Conservation (phyloP, 2,329 filamentous ascomycete species). For the Xylariaceae sp. region DNA sequence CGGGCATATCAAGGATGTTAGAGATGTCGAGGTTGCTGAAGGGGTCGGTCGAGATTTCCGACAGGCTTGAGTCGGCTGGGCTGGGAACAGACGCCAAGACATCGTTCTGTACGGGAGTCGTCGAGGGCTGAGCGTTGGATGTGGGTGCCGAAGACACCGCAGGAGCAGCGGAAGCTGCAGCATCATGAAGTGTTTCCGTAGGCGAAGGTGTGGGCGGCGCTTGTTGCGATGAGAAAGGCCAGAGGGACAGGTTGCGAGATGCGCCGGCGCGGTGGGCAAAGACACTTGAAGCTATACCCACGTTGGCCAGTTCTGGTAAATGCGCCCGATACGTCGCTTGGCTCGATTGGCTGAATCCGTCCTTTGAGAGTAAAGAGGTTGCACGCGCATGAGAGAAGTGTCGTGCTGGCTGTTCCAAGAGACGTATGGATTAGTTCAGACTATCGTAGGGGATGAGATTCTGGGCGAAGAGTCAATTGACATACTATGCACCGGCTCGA, state of each 20-base stretch:
- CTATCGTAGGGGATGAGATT: too few species aligned
- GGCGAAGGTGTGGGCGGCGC: slow-evolving; percentile 12
- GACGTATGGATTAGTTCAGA: too few species aligned
- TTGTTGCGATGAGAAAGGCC: slow-evolving; percentile 20
- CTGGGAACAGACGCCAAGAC: slow-evolving; percentile 4
- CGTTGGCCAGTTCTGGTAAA: slow-evolving; percentile 9
- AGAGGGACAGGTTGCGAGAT: slow-evolving; percentile 26
- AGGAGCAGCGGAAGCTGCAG: neutral
- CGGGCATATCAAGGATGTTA: slow-evolving; percentile 58
- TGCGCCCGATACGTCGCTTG: too few species aligned
- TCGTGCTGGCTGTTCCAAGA: slow-evolving; percentile 12
- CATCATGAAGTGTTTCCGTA: neutral
- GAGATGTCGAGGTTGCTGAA: slow-evolving; percentile 29
- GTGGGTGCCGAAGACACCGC: slow-evolving; percentile 1
- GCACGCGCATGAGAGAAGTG: slow-evolving; percentile 20
- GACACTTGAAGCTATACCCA: slow-evolving; percentile 14
- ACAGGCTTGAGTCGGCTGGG: slow-evolving; percentile 4
- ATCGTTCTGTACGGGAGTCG: slow-evolving; percentile 6
- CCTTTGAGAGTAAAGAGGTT: slow-evolving; percentile 15
- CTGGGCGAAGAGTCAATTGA: neutral
- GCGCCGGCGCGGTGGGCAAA: slow-evolving; percentile 26
- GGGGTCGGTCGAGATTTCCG: slow-evolving; percentile 27
- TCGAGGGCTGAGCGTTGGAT: slow-evolving; percentile 3
- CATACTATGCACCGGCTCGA: slow-evolving; percentile 9
- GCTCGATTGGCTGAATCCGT: slow-evolving; percentile 4